Percentiles rank a stretch among this genome's conserved stretches.
These are phyloP conservation scores for Gossypium laxum DNA, from an alignment of 441 rosid genomes.

Conservation along the genomic window DNA sequence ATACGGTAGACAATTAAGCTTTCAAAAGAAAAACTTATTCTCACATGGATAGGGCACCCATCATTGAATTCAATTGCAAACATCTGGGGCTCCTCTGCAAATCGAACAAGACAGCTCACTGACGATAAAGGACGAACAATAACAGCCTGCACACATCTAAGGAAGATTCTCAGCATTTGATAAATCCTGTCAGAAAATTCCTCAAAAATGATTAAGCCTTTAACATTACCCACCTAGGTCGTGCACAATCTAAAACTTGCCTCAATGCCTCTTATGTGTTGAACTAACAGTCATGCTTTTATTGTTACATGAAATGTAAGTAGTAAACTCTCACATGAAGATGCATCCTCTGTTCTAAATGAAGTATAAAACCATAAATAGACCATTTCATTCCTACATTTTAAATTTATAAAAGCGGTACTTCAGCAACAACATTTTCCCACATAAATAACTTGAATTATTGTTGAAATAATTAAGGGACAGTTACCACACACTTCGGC, in stretches of 20 bases:
- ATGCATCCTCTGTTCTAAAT: background rate
- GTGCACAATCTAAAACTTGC: background rate
- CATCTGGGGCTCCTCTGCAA: constrained; percentile 99
- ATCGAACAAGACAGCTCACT: constrained; percentile 89
- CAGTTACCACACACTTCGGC: background rate
- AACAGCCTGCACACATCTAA: constrained; percentile 99
- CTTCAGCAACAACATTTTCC: background rate
- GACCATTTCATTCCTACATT: background rate
- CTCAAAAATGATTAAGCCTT: background rate
- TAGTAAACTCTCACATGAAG: background rate
- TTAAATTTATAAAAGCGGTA: background rate
- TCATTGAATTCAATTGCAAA: constrained; percentile 93
- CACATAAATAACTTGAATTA: background rate
- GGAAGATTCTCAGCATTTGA: constrained; percentile 66
- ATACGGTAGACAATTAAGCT: constrained; percentile 10
- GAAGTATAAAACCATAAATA: background rate
- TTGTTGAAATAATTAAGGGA: background rate
- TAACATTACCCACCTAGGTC: background rate
- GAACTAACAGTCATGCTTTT: background rate
- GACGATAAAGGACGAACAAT: constrained; percentile 83
- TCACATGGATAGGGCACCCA: constrained; percentile 95
- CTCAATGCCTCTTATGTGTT: background rate
- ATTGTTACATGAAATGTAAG: background rate
- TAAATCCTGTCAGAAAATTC: constrained; percentile 21
- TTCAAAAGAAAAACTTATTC: constrained; percentile 22